Conservation (phyloP, 1,284 basidiomycete genomes). For the Malassezia dermatis region DNA sequence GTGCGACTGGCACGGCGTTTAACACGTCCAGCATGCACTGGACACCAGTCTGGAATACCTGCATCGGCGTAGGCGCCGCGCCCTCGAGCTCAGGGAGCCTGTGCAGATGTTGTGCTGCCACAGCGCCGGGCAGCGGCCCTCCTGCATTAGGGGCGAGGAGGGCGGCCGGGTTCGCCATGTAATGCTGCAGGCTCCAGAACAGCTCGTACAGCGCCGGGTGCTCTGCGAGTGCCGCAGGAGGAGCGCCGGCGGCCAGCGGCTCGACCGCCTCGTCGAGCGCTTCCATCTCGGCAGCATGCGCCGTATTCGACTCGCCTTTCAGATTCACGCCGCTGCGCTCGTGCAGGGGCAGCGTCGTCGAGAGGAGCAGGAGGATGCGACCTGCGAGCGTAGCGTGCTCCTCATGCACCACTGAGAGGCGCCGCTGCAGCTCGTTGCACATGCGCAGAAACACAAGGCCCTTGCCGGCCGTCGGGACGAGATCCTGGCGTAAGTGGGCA, state of each 20-base stretch:
- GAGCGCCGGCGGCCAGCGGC: constrained; percentile 1
- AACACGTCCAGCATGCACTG: constrained; percentile 7
- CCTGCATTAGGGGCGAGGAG: constrained; percentile 16
- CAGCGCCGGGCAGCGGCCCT: not conserved
- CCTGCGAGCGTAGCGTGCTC: constrained; percentile 71
- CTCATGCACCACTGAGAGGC: constrained; percentile 69
- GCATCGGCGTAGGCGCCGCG: not conserved
- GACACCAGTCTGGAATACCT: constrained; percentile 4
- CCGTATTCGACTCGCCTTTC: constrained; percentile 57
- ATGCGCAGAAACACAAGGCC: constrained; percentile 70
- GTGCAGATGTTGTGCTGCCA: not conserved
- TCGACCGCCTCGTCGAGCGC: not conserved
- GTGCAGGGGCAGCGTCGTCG: constrained; percentile 70
- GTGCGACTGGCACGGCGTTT: not conserved
- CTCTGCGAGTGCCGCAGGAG: constrained; percentile 7
- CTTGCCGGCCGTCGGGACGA: constrained; percentile 75
- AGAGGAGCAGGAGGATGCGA: constrained; percentile 72
- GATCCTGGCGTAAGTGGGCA: constrained; percentile 28
- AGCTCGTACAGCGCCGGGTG: constrained; percentile 31
- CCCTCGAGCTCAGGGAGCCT: not conserved
- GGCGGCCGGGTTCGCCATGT: constrained; percentile 32
- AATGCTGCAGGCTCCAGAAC: constrained; percentile 39
- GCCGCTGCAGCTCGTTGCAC: constrained; percentile 71
- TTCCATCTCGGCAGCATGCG: not conserved
- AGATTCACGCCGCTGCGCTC: constrained; percentile 83